These are phyloP conservation scores for Pseudogymnoascus sp. DNA, from an alignment of 2,329 filamentous ascomycete genomes.

Conservation along the genomic window DNA sequence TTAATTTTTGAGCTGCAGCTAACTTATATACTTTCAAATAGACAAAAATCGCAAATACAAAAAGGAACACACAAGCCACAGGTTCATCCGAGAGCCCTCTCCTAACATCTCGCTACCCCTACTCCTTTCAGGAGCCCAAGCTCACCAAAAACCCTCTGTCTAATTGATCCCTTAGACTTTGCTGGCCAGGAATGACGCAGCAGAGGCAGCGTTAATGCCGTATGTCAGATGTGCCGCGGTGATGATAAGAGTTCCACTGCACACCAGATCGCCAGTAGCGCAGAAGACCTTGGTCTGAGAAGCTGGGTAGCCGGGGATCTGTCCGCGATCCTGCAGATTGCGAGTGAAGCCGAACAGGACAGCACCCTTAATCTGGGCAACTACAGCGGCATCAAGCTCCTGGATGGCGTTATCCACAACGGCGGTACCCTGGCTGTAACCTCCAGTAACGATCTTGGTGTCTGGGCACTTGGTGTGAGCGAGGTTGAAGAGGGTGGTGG, in stretches of 20 bases:
- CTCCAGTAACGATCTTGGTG: conserved; percentile 33
- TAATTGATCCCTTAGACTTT: background rate
- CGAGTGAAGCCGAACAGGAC: conserved; percentile 38
- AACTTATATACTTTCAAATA: background rate
- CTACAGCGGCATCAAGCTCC: conserved; percentile 23
- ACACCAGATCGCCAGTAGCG: conserved; percentile 43
- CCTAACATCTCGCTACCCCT: background rate
- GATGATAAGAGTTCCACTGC: conserved; percentile 36
- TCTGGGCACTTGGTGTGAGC: conserved; percentile 30
- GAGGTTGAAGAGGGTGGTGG: conserved; percentile 27
- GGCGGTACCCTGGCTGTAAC: conserved; percentile 38
- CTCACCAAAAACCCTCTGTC: background rate
- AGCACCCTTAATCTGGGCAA: conserved; percentile 31
- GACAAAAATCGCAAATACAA: background rate
- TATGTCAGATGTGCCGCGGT: conserved; percentile 36
- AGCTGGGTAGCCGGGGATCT: conserved; percentile 28
- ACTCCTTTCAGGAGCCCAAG: background rate
- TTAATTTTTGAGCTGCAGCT: conserved; percentile 7
- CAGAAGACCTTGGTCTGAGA: conserved; percentile 37
- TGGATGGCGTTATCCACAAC: conserved; percentile 35
- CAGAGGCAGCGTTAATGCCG: conserved; percentile 28
- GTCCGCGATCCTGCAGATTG: conserved; percentile 28
- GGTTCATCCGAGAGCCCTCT: background rate
- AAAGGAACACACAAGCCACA: background rate
- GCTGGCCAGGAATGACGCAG: conserved; percentile 30